A percentile compares a stretch with the other conserved stretches of the same genome.
These are phyloP conservation scores for Ammopiptanthus mongolicus DNA, from an alignment of 306 rosid genomes.

Conservation along the genomic window DNA sequence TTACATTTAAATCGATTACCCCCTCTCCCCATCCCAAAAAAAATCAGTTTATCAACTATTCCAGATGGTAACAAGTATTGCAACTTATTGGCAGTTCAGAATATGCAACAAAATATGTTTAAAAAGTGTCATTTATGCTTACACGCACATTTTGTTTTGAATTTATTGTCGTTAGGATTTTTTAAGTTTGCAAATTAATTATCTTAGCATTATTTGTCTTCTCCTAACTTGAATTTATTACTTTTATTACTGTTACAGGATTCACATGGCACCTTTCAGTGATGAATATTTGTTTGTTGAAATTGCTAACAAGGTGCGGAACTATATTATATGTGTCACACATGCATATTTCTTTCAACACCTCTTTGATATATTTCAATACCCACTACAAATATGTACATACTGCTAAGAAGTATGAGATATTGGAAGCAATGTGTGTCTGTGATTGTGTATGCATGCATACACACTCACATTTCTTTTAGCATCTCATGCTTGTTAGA, in stretches of 20 bases:
- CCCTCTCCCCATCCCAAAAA: not conserved
- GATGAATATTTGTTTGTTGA: constrained; percentile 84
- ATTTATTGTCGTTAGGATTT: not conserved
- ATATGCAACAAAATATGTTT: not conserved
- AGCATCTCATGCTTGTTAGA: not conserved
- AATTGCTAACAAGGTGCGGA: constrained; percentile 78
- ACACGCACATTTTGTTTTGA: not conserved
- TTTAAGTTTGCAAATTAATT: not conserved
- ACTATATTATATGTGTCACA: not conserved
- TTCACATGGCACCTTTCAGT: constrained; percentile 95
- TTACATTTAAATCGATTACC: not conserved
- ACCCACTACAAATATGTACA: not conserved
- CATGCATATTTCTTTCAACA: not conserved
- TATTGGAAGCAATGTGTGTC: not conserved
- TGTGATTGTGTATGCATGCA: not conserved
- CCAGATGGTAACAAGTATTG: not conserved
- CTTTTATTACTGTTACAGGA: constrained; percentile 49
- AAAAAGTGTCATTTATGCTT: not conserved
- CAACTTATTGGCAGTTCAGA: not conserved
- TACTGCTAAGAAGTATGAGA: not conserved
- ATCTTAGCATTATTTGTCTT: not conserved
- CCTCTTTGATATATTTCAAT: not conserved
- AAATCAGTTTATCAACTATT: not conserved
- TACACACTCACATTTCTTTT: not conserved
- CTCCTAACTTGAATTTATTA: constrained; percentile 29